phyloP scores from a whole-genome alignment of 2,329 filamentous ascomycete species.

The Claviceps sorghi region DNA sequence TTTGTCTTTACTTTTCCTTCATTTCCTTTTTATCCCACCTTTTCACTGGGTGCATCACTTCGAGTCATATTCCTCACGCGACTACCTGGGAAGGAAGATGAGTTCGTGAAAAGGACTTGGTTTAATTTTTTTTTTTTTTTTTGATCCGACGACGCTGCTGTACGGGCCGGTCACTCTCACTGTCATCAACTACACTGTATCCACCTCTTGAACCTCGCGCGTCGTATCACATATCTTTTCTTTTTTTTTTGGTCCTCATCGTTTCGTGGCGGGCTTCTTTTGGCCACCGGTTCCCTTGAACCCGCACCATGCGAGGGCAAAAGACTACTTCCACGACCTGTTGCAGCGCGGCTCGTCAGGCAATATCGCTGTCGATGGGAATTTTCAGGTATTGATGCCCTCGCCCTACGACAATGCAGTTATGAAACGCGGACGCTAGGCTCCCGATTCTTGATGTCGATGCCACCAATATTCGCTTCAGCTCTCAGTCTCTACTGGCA shows the following conservation, averaged over 20 bases:
- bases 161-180: not conserved
- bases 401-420: not conserved
- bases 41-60: not conserved
- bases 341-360: not conserved
- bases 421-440: not conserved
- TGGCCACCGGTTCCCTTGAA: not conserved
- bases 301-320: not conserved
- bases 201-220: not conserved
- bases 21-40: not conserved
- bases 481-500: slow-evolving; percentile 14
- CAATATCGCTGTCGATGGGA: not conserved
- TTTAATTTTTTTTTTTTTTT: not conserved
- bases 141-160: not conserved
- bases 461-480: not conserved
- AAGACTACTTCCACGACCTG: slow-evolving; percentile 1
- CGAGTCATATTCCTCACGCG: slow-evolving; percentile 1
- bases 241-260: not conserved
- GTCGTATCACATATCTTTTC: not conserved
- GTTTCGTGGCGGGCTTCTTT: not conserved
- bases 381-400: not conserved
- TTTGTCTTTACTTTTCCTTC: not conserved
- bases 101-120: not conserved
- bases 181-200: slow-evolving; percentile 1
- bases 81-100: not conserved
- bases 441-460: not conserved